A percentile compares a stretch with the other conserved stretches of the same genome.
These are phyloP conservation scores for Aureobasidium mangrovei DNA, from an alignment of 2,329 filamentous ascomycete genomes.

Conservation along the genomic window DNA sequence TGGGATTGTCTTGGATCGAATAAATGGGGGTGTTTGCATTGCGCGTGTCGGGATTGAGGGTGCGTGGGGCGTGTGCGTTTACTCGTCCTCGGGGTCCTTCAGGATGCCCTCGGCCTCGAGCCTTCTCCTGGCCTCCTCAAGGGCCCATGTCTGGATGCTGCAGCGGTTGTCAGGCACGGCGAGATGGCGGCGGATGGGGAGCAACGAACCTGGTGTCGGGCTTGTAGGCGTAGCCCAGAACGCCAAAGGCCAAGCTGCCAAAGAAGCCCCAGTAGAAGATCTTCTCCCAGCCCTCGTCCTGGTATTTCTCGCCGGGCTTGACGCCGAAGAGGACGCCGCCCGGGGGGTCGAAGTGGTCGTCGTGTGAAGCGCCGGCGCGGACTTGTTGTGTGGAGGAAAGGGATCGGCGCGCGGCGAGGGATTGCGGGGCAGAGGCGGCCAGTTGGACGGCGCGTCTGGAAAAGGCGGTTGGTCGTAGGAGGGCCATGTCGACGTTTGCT, in stretches of 20 bases:
- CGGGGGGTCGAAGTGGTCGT: conserved; percentile 79
- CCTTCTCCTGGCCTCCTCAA: conserved; percentile 90
- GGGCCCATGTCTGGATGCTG: conserved; percentile 98
- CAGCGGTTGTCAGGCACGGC: conserved; percentile 18
- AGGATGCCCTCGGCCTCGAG: conserved; percentile 94
- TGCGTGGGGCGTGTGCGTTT: not conserved
- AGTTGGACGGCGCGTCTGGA: conserved; percentile 8
- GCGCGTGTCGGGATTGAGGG: too few species aligned
- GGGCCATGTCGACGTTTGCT: not conserved
- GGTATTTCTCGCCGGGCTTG: conserved; percentile 88
- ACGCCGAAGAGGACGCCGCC: conserved; percentile 88
- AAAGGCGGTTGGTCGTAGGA: conserved; percentile 8
- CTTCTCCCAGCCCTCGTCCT: conserved; percentile 94
- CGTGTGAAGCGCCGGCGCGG: conserved; percentile 50
- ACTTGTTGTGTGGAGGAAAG: conserved; percentile 26
- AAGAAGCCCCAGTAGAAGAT: conserved; percentile 78
- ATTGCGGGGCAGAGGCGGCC: conserved; percentile 5
- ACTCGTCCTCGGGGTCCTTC: conserved; percentile 55
- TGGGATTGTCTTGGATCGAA: too few species aligned
- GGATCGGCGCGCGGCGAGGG: conserved; percentile 16
- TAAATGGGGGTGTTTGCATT: too few species aligned
- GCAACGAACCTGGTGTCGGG: conserved; percentile 90
- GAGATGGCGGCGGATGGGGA: not conserved
- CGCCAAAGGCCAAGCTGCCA: conserved; percentile 63
- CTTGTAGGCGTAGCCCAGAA: conserved; percentile 87